Evolutionary conservation across 1,139 yeast species (phyloP).

Genomic region (Scheffersomyces lignicola): DNA sequence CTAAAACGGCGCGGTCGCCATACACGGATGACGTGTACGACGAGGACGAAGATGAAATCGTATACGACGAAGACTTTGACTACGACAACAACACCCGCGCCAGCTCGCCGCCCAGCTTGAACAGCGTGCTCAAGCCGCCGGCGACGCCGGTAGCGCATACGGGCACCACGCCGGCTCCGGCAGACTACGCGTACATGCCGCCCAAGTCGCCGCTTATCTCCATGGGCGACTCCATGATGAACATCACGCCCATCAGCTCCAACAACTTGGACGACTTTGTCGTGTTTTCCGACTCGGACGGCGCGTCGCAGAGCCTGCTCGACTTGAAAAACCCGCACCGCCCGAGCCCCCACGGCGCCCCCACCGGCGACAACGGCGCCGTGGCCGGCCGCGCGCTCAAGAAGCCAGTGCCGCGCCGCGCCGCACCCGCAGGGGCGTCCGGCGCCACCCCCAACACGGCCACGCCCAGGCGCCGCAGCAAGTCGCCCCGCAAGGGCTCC

Average conservation of each 20-base stretch:
- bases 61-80: background rate
- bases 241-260: conserved; percentile 25
- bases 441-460: background rate
- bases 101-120: background rate
- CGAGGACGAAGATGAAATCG: background rate
- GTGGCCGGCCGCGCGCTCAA: too few species aligned
- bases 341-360: background rate
- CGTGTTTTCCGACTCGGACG: conserved; percentile 41
- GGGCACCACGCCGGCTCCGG: background rate
- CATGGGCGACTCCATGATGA: conserved; percentile 13
- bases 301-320: conserved; percentile 36
- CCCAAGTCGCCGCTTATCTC: conserved; percentile 27
- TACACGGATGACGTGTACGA: background rate
- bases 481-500: conserved; percentile 1
- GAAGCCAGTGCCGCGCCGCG: too few species aligned
- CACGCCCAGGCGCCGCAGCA: background rate
- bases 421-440: too few species aligned
- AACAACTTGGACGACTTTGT: conserved; percentile 31
- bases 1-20: too few species aligned
- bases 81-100: background rate
- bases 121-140: background rate
- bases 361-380: conserved; percentile 5
- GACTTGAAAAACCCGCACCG: conserved; percentile 14
- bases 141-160: background rate
- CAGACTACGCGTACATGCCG: conserved; percentile 8